Evolutionary conservation across 345 rosid species (phyloP).

Genomic region (Cardamine resedifolia): DNA sequence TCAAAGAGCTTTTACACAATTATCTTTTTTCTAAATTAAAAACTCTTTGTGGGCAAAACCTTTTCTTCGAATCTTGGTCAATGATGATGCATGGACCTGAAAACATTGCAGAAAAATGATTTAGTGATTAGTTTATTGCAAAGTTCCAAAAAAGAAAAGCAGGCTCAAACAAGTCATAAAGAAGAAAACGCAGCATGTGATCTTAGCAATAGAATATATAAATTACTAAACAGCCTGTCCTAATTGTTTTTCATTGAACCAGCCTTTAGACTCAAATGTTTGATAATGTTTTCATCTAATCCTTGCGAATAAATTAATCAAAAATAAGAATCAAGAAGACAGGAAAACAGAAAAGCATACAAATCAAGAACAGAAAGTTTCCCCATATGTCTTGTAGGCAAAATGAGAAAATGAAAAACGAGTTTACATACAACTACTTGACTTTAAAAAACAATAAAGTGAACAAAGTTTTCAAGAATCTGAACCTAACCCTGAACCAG

Average conservation of each 20-base stretch:
- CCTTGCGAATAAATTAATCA: slow-evolving; percentile 14
- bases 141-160: slow-evolving; percentile 40
- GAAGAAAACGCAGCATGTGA: slow-evolving; percentile 64
- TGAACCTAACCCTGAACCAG: background rate
- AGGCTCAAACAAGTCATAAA: slow-evolving; percentile 44
- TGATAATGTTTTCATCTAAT: background rate
- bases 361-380: slow-evolving; percentile 21
- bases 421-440: slow-evolving; percentile 8
- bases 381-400: slow-evolving; percentile 11
- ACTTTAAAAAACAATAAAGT: background rate
- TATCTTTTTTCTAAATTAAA: slow-evolving; percentile 11
- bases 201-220: slow-evolving; percentile 50
- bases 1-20: slow-evolving; percentile 38
- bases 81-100: slow-evolving; percentile 49
- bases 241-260: slow-evolving; percentile 43
- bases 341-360: slow-evolving; percentile 15
- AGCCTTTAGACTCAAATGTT: slow-evolving; percentile 20
- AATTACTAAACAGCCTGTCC: slow-evolving; percentile 46
- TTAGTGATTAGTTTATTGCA: slow-evolving; percentile 48
- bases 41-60: slow-evolving; percentile 36
- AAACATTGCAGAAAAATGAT: slow-evolving; percentile 44
- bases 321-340: background rate
- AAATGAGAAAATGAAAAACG: slow-evolving; percentile 3
- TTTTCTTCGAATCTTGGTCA: slow-evolving; percentile 51
- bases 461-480: background rate